These are phyloP conservation scores for Smallanthus sonchifolius DNA, from an alignment of 129 eudicot genomes.

Conservation along the genomic window DNA sequence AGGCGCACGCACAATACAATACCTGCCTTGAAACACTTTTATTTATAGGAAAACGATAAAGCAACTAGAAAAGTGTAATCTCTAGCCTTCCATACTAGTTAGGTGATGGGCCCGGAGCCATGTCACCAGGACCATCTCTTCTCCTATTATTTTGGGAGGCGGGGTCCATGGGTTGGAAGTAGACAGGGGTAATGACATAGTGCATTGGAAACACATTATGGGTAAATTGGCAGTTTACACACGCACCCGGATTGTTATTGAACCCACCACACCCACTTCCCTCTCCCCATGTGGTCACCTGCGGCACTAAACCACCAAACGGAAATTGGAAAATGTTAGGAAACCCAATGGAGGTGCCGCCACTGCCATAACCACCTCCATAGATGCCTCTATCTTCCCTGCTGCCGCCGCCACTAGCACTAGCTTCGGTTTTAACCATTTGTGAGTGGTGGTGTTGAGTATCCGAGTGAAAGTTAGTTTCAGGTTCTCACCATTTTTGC, in stretches of 20 bases:
- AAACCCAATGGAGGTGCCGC: slow-evolving; percentile 6
- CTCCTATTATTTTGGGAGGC: not conserved
- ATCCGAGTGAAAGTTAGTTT: not conserved
- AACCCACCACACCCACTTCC: slow-evolving; percentile 18
- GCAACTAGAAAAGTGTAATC: slow-evolving; percentile 1
- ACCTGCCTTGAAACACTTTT: not conserved
- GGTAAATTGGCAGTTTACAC: slow-evolving; percentile 10
- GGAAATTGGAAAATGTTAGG: slow-evolving; percentile 12
- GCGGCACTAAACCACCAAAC: slow-evolving; percentile 1
- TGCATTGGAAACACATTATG: not conserved
- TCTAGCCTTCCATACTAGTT: slow-evolving; percentile 5
- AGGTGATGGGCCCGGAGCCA: slow-evolving; percentile 10
- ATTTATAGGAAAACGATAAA: slow-evolving; percentile 5
- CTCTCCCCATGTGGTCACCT: slow-evolving; percentile 8
- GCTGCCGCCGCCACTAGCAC: not conserved
- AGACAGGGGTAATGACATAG: slow-evolving; percentile 1
- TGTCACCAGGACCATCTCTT: not conserved
- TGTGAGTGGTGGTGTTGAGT: not conserved
- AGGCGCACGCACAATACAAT: not conserved
- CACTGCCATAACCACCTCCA: slow-evolving; percentile 19
- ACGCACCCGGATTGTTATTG: not conserved
- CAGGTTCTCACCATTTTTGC: not conserved
- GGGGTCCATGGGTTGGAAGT: not conserved
- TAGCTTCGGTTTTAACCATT: not conserved
- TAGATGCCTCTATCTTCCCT: not conserved